A percentile compares a stretch with the other conserved stretches of the same genome.
These are phyloP conservation scores for Pachysandra terminalis DNA, from an alignment of 164 flowering plant genomes.

Conservation along the genomic window DNA sequence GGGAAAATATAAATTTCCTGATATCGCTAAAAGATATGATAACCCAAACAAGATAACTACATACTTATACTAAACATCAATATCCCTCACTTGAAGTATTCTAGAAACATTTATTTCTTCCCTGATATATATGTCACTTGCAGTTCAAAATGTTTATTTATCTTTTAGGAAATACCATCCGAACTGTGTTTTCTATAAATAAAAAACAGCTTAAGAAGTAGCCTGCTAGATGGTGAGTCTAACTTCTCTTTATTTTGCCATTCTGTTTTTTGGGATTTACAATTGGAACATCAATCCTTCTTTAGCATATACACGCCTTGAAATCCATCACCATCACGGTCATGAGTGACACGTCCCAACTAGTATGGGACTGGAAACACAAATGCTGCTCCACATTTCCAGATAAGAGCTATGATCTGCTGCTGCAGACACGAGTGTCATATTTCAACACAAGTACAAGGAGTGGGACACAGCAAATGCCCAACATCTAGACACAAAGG, in stretches of 20 bases:
- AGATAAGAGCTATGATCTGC: too few relatives aligned
- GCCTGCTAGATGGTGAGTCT: background rate
- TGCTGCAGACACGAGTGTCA: background rate
- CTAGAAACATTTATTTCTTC: background rate
- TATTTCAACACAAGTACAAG: background rate
- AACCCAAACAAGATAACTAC: background rate
- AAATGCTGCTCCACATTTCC: too few relatives aligned
- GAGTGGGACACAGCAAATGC: background rate
- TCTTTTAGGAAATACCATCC: background rate
- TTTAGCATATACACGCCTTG: too few relatives aligned
- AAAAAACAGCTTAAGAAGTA: background rate
- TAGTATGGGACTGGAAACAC: too few relatives aligned
- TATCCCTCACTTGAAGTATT: background rate
- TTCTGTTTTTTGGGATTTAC: too few relatives aligned
- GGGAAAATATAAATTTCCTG: background rate
- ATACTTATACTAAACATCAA: background rate
- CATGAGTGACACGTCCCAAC: too few relatives aligned
- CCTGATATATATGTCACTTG: background rate
- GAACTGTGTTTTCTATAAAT: background rate
- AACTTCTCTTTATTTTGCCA: background rate
- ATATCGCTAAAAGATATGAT: background rate
- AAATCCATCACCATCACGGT: too few relatives aligned
- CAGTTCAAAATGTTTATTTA: background rate
- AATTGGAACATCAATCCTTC: too few relatives aligned
- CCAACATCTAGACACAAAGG: background rate